Percentiles rank a stretch among this genome's conserved stretches.
phyloP scores from a whole-genome alignment of 106 monocot species.

The Hemerocallis citrina region DNA sequence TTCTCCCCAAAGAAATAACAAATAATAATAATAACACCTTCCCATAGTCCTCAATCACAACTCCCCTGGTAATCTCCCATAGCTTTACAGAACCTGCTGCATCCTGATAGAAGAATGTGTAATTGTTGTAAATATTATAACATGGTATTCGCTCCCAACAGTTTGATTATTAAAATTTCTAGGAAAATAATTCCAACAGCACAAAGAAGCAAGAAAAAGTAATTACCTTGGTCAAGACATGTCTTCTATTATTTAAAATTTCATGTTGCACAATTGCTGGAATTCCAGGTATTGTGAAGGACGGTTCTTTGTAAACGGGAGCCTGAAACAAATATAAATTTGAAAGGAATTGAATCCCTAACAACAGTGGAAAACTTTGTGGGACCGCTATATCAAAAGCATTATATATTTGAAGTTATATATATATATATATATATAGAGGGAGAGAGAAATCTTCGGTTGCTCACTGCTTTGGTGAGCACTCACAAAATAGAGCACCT shows the following conservation, averaged over 20 bases:
- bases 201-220: constrained; percentile 4
- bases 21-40: constrained; percentile 38
- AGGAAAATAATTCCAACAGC: background rate
- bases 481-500: no score
- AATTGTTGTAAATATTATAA: constrained; percentile 4
- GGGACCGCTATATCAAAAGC: background rate
- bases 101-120: constrained; percentile 50
- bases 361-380: background rate
- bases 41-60: constrained; percentile 83
- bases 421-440: no score
- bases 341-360: background rate
- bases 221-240: constrained; percentile 92
- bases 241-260: constrained; percentile 93
- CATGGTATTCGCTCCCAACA: background rate
- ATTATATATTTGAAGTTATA: background rate
- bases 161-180: background rate
- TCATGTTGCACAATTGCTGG: constrained; percentile 89
- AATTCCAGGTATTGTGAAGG: constrained; percentile 66
- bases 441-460: no score
- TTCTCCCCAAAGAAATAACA: background rate
- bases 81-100: constrained; percentile 78
- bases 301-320: constrained; percentile 74
- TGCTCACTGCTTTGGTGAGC: no score
- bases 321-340: constrained; percentile 41
- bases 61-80: constrained; percentile 90